Conservation (phyloP, 257 asterid species). For the Nemophila menziesii region DNA sequence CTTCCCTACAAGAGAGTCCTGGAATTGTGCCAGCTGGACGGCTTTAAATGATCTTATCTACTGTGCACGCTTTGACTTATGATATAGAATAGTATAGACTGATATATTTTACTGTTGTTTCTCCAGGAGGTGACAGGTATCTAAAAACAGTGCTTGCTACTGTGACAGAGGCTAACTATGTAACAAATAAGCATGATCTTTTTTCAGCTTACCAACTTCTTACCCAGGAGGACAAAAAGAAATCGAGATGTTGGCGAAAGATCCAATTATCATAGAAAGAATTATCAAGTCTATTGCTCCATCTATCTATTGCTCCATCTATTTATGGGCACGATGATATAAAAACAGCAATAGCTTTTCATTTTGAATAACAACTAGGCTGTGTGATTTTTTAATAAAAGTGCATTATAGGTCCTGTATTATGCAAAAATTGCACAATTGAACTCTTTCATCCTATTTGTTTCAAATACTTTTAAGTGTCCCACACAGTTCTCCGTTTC, state of each 20-base stretch:
- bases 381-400: too few species aligned
- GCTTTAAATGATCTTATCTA: slow-evolving; percentile 96
- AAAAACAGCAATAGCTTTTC: slow-evolving; percentile 89
- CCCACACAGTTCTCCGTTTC: too few species aligned
- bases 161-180: slow-evolving; percentile 87
- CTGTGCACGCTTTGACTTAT: slow-evolving; percentile 98
- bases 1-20: slow-evolving; percentile 97
- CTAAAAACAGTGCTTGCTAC: slow-evolving; percentile 98
- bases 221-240: slow-evolving; percentile 95
- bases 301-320: slow-evolving; percentile 97
- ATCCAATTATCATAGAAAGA: slow-evolving; percentile 89
- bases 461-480: too few species aligned
- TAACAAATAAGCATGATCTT: slow-evolving; percentile 91
- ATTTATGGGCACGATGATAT: slow-evolving; percentile 96
- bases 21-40: slow-evolving; percentile 99
- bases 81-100: too few species aligned
- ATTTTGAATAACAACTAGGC: too few species aligned
- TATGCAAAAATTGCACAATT: too few species aligned
- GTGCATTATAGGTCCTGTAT: too few species aligned
- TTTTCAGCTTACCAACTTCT: slow-evolving; percentile 96
- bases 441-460: too few species aligned
- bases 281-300: too few species aligned
- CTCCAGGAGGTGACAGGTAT: slow-evolving; percentile 95
- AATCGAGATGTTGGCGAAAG: slow-evolving; percentile 90
- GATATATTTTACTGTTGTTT: slow-evolving; percentile 4